phyloP scores from a whole-genome alignment of 257 asterid species.

The Jasminum sambac region DNA sequence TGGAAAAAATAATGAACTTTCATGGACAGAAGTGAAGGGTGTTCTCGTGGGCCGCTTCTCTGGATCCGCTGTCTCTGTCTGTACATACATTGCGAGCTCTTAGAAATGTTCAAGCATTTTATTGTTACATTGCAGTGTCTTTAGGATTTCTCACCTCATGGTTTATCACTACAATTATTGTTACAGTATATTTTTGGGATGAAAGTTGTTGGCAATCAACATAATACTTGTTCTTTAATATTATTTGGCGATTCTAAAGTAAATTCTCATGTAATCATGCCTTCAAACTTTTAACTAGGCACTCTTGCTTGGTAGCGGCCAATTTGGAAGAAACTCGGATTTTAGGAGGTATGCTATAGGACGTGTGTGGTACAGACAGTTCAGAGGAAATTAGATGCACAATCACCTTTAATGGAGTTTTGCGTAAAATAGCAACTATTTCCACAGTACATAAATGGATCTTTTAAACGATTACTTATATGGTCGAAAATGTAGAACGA shows the following conservation, averaged over 20 bases:
- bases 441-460: too few species aligned
- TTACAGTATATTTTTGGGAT: not conserved
- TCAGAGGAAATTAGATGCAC: too few species aligned
- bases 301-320: constrained; percentile 3
- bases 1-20: constrained; percentile 5
- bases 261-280: constrained; percentile 10
- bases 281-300: not conserved
- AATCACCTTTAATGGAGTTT: too few species aligned
- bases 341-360: too few species aligned
- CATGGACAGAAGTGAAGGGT: not conserved
- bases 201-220: constrained; percentile 1
- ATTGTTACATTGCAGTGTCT: constrained; percentile 8
- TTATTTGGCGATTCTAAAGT: not conserved
- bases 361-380: too few species aligned
- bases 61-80: constrained; percentile 12
- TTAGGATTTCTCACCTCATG: constrained; percentile 9
- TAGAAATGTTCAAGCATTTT: constrained; percentile 17
- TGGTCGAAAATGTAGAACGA: too few species aligned
- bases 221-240: not conserved
- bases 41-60: not conserved
- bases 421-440: too few species aligned
- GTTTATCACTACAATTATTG: constrained; percentile 1
- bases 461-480: too few species aligned
- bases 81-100: constrained; percentile 6
- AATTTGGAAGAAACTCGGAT: not conserved